Conservation (phyloP, 768 basidiomycete species). For the Trametes cinnabarina region DNA sequence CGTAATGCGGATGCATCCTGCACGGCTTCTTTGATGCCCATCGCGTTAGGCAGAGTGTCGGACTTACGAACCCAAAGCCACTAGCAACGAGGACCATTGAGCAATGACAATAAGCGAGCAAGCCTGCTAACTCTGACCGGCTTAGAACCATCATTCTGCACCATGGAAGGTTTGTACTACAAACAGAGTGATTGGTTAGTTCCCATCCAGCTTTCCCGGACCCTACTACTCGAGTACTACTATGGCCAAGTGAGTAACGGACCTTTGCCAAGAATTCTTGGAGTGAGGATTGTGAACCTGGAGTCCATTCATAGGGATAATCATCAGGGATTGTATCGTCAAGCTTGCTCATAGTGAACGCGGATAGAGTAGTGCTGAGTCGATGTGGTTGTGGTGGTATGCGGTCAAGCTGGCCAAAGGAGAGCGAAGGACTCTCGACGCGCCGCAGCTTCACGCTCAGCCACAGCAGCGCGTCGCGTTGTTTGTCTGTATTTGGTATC, state of each 20-base stretch:
- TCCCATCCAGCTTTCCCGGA: neutral
- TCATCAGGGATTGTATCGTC: conserved; percentile 42
- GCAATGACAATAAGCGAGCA: neutral
- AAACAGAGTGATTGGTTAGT: neutral
- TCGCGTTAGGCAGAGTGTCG: conserved; percentile 1
- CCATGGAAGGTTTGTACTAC: conserved; percentile 78
- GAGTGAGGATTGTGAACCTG: conserved; percentile 41
- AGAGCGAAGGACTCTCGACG: no score
- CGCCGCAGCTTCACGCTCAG: no score
- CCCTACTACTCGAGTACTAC: neutral
- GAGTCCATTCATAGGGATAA: conserved; percentile 55
- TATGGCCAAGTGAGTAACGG: conserved; percentile 2
- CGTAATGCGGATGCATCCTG: conserved; percentile 50
- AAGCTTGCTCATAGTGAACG: conserved; percentile 6
- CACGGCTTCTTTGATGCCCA: conserved; percentile 33
- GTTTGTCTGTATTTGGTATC: no score
- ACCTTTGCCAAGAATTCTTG: conserved; percentile 59
- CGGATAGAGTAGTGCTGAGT: no score
- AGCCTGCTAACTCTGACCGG: conserved; percentile 44
- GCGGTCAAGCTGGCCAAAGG: no score
- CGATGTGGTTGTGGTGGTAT: neutral
- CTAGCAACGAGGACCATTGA: conserved; percentile 31
- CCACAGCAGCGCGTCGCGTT: no score
- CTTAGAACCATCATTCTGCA: conserved; percentile 73
- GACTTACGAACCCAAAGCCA: conserved; percentile 60